These are phyloP conservation scores for Pleurotus giganteus DNA, from an alignment of 768 basidiomycete species.

Conservation along the genomic window DNA sequence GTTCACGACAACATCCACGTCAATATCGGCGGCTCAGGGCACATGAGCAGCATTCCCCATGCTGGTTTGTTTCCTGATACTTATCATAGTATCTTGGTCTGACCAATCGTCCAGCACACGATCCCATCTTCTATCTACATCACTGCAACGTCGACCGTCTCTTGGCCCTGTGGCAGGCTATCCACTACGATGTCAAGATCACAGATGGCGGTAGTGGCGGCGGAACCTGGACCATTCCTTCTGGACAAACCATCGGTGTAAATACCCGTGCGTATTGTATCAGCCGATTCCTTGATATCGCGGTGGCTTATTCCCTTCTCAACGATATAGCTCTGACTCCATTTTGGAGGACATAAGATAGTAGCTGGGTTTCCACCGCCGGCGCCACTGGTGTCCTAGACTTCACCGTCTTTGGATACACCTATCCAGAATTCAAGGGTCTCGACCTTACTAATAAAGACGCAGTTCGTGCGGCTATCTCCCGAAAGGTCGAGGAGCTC, in stretches of 20 bases:
- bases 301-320: background rate
- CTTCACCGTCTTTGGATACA: conserved; percentile 37
- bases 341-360: conserved; percentile 38
- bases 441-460: conserved; percentile 26
- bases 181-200: conserved; percentile 42
- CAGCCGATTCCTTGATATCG: background rate
- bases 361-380: conserved; percentile 37
- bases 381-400: conserved; percentile 17
- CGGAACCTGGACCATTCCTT: conserved; percentile 32
- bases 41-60: conserved; percentile 38
- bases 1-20: conserved; percentile 49
- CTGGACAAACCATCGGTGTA: conserved; percentile 22
- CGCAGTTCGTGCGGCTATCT: conserved; percentile 30
- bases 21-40: conserved; percentile 38
- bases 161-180: conserved; percentile 47
- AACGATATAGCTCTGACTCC: conserved; percentile 37
- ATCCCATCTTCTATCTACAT: conserved; percentile 55
- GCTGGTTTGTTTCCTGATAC: conserved; percentile 29
- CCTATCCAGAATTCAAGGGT: conserved; percentile 50
- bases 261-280: conserved; percentile 23
- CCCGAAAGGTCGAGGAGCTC: conserved; percentile 30
- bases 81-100: background rate
- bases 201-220: conserved; percentile 22
- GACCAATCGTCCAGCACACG: conserved; percentile 33
- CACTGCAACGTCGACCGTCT: conserved; percentile 54